Conservation (phyloP, 805 yeast species). For the Nakazawaea holstii region DNA sequence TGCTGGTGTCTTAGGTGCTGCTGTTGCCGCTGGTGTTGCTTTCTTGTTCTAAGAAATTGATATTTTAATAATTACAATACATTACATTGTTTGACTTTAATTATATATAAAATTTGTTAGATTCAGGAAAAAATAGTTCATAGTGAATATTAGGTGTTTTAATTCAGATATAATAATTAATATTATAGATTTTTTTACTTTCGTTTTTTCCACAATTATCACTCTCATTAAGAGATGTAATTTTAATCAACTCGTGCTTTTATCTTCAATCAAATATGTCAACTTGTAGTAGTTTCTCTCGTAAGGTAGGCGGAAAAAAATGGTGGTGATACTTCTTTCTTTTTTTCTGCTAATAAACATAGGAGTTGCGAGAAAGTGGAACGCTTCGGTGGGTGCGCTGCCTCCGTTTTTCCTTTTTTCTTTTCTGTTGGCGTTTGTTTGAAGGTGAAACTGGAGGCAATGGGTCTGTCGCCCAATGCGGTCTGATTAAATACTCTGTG, state of each 20-base stretch:
- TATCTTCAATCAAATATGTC: neutral
- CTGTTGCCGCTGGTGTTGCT: constrained; percentile 76
- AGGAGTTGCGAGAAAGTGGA: too few relatives aligned
- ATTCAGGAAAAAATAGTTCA: neutral
- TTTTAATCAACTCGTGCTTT: neutral
- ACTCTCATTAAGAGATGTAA: neutral
- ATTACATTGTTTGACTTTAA: neutral
- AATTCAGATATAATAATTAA: constrained; percentile 2
- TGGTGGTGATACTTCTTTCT: too few relatives aligned
- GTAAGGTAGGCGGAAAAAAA: neutral
- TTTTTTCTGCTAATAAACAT: too few relatives aligned
- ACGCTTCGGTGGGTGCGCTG: too few relatives aligned
- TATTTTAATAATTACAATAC: too few relatives aligned
- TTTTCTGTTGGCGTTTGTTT: too few relatives aligned
- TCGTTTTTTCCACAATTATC: neutral
- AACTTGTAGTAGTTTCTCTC: too few relatives aligned
- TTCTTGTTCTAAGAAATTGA: constrained; percentile 25
- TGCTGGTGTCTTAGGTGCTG: constrained; percentile 78
- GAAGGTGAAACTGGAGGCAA: too few relatives aligned
- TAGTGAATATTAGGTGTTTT: neutral
- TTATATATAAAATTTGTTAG: constrained; percentile 6
- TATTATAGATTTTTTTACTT: constrained; percentile 5
- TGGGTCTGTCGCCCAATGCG: too few relatives aligned
- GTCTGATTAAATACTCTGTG: too few relatives aligned
- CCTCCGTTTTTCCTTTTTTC: too few relatives aligned